phyloP scores from a whole-genome alignment of 2,329 filamentous ascomycete genomes.

The Cladosporium colombiae region DNA sequence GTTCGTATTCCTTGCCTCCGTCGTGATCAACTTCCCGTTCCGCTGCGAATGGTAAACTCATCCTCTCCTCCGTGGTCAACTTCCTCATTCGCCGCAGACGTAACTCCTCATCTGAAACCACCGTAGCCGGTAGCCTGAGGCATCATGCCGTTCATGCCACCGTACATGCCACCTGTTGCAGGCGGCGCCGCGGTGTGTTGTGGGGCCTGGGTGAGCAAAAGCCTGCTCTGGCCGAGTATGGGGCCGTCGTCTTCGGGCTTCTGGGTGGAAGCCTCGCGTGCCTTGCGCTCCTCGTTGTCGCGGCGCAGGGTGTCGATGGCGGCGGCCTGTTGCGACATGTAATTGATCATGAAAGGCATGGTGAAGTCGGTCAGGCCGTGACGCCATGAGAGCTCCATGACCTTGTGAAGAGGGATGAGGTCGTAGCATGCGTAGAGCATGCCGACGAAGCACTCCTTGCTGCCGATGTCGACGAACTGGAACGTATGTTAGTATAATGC shows the following conservation, averaged over 20 bases:
- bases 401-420: slow-evolving; percentile 85
- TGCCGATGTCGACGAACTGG: slow-evolving; percentile 98
- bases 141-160: slow-evolving; percentile 74
- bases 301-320: slow-evolving; percentile 83
- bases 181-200: slow-evolving; percentile 58
- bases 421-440: slow-evolving; percentile 99
- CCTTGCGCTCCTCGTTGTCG: slow-evolving; percentile 93
- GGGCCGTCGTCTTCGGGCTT: slow-evolving; percentile 92
- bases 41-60: background rate
- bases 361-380: slow-evolving; percentile 93
- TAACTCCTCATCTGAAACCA: slow-evolving; percentile 31
- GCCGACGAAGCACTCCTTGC: slow-evolving; percentile 98
- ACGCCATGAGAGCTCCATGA: slow-evolving; percentile 97
- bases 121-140: slow-evolving; percentile 70
- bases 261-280: slow-evolving; percentile 69
- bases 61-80: background rate
- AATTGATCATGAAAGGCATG: slow-evolving; percentile 99
- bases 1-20: background rate
- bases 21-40: background rate
- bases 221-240: slow-evolving; percentile 81
- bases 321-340: slow-evolving; percentile 85
- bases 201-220: slow-evolving; percentile 95
- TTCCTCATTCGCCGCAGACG: background rate
- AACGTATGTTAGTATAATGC: slow-evolving; percentile 17
- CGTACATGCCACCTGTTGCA: slow-evolving; percentile 59